phyloP scores from a whole-genome alignment of 108 stramenopile species.

The Tribonema minus region DNA sequence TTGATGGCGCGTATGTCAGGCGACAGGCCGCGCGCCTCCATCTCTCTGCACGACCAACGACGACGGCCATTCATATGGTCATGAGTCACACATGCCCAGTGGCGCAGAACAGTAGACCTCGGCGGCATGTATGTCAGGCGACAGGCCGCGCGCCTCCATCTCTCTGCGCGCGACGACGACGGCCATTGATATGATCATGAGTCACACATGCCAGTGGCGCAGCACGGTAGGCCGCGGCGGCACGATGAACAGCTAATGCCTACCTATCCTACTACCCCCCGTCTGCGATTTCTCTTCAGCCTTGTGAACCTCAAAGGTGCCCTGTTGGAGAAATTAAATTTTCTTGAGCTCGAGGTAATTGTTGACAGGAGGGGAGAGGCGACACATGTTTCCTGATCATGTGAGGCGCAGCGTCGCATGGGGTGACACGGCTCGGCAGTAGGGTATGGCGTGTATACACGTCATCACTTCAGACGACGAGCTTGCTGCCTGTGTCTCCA shows the following conservation, averaged over 20 bases:
- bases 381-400: background rate
- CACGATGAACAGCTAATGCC: no score
- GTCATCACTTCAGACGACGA: no score
- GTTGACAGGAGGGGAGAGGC: no score
- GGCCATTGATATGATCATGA: background rate
- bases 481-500: no score
- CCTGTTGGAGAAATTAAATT: background rate
- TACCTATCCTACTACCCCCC: no score
- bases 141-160: conserved; percentile 5
- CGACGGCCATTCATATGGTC: background rate
- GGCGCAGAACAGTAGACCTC: background rate
- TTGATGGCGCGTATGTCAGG: conserved; percentile 18
- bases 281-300: background rate
- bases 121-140: conserved; percentile 4
- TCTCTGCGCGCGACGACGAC: background rate
- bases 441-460: background rate
- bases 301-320: background rate
- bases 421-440: no score
- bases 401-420: conserved; percentile 19
- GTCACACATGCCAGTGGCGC: background rate
- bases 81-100: background rate
- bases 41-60: background rate
- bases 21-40: conserved; percentile 2
- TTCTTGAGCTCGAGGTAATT: no score
- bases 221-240: background rate